These are phyloP conservation scores for Jimgerdemannia lactiflua DNA, from an alignment of 192 early-diverging fungal genomes.

Conservation along the genomic window DNA sequence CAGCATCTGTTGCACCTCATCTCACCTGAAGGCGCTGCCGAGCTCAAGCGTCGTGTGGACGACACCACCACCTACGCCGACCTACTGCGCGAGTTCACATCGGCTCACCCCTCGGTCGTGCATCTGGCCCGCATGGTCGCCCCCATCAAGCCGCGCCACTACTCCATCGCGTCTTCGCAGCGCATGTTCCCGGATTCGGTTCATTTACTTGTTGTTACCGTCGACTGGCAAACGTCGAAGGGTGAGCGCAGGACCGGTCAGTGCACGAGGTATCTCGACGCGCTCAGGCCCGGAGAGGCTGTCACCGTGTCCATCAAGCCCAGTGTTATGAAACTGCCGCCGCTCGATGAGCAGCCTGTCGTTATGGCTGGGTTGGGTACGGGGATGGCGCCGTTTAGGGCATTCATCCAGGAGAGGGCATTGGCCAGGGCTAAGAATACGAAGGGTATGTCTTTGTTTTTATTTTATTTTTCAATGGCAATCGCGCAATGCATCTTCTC, in stretches of 20 bases:
- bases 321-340: conserved; percentile 95
- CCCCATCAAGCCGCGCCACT: conserved; percentile 93
- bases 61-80: conserved; percentile 88
- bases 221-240: conserved; percentile 75
- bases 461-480: background rate
- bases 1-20: conserved; percentile 63
- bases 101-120: conserved; percentile 70
- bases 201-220: conserved; percentile 89
- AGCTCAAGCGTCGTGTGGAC: conserved; percentile 78
- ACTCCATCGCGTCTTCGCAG: conserved; percentile 95
- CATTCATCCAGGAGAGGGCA: conserved; percentile 93
- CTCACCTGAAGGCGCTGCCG: conserved; percentile 68
- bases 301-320: conserved; percentile 93
- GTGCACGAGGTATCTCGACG: conserved; percentile 85
- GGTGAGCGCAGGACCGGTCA: conserved; percentile 80
- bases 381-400: conserved; percentile 98
- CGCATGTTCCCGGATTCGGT: conserved; percentile 86
- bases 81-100: conserved; percentile 80
- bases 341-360: conserved; percentile 76
- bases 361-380: conserved; percentile 98
- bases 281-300: conserved; percentile 60
- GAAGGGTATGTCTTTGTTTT: conserved; percentile 15
- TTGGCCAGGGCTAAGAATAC: conserved; percentile 72
- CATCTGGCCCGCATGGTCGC: conserved; percentile 74
- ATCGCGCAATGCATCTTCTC: background rate